Percentiles rank a stretch among this genome's conserved stretches.
Conservation (phyloP, 768 basidiomycete species). For the Phlebiopsis gigantea region DNA sequence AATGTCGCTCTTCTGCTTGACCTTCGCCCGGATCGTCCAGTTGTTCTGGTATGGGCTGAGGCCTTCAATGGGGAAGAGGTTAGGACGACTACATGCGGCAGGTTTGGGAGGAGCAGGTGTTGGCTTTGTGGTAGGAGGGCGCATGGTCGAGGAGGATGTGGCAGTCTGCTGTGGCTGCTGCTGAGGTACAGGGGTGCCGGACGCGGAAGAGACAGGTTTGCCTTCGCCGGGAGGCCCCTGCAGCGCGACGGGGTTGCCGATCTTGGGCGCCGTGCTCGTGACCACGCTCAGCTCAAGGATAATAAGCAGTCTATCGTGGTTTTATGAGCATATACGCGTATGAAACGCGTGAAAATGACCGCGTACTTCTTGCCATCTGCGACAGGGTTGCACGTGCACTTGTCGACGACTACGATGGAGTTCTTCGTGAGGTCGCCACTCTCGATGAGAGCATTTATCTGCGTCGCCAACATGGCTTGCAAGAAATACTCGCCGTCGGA, state of each 20-base stretch:
- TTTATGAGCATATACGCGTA: slow-evolving; percentile 2
- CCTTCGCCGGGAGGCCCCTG: slow-evolving; percentile 29
- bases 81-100: neutral
- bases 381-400: slow-evolving; percentile 77
- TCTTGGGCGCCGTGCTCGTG: slow-evolving; percentile 54
- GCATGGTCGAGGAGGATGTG: neutral
- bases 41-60: slow-evolving; percentile 97
- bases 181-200: slow-evolving; percentile 20
- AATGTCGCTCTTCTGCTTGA: slow-evolving; percentile 85
- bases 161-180: slow-evolving; percentile 3
- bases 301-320: slow-evolving; percentile 63
- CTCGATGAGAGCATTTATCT: slow-evolving; percentile 73
- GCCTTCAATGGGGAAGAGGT: slow-evolving; percentile 82
- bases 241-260: slow-evolving; percentile 53
- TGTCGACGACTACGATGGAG: slow-evolving; percentile 64
- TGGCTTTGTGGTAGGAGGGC: too few species aligned
- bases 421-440: slow-evolving; percentile 58
- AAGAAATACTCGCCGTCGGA: slow-evolving; percentile 85
- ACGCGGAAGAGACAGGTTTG: slow-evolving; percentile 23
- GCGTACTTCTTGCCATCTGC: slow-evolving; percentile 69
- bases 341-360: neutral
- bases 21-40: slow-evolving; percentile 97
- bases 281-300: slow-evolving; percentile 63
- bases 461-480: slow-evolving; percentile 94
- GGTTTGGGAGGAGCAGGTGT: neutral